Evolutionary conservation across 2,329 filamentous ascomycete species (phyloP), one percentile per base, ranked within the genome.

Genomic region (Cercospora brassicicola): DNA sequence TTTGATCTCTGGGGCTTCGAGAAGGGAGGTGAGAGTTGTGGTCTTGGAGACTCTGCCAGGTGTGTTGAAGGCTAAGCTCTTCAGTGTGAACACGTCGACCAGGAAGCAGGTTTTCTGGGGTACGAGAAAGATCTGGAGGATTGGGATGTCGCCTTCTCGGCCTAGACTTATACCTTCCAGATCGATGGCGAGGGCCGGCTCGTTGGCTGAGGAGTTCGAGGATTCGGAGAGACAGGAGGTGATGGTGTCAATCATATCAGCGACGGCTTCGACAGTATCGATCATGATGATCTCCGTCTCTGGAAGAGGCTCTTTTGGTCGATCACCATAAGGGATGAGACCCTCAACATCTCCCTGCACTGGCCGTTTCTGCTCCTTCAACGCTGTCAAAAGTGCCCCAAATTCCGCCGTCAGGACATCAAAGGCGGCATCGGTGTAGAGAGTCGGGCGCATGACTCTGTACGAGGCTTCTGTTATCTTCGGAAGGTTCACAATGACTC

Each of bases 21-120:
- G 75, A 10, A 88, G 80, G 0, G 57, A 59, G 67, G 81, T 81
- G 0, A 79, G 66, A 3, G 69, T 36, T 4, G 33, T 76, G 18
- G 36, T 59, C n/a, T n/a, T n/a, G n/a, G 18, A 20, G 30, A 30
- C n/a, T 70, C 4, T 20, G 26, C 20, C 36, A 39, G 3, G 56
- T 23, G 79, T 82, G n/a, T 69, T 68, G 67, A 88, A 86, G 0
- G 81, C 81, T 23, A 64, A 20, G 2, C 63, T n/a, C 0, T 75
- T 68, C 0, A 87, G 80, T 0, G 64, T 73, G 31, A 79, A 75
- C 4, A 86, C 70, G 69, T 87, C 84, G 61, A 87, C 74, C 1
- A 87, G 74, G 70, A 82, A 83, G 7, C 76, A 77, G 13, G 18
- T 39, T 15, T 59, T 39, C 18, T 0, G 7, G 0, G 28, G 33